These are phyloP conservation scores for Saturnispora hagleri DNA, from an alignment of 805 yeast genomes.

Conservation along the genomic window DNA sequence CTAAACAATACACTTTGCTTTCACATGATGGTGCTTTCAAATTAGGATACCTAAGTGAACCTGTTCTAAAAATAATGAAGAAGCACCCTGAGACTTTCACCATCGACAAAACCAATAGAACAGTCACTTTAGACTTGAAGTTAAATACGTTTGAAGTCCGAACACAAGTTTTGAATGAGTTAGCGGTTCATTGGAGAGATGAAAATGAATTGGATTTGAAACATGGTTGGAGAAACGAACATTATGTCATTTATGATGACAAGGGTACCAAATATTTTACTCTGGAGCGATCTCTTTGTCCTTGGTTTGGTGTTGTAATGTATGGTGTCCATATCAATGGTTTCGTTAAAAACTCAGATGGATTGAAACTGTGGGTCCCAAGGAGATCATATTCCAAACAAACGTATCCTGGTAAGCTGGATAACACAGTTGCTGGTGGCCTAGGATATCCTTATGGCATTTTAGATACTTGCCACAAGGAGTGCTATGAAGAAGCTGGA, in stretches of 20 bases:
- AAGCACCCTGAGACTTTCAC: slow-evolving; percentile 16
- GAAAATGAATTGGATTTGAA: slow-evolving; percentile 30
- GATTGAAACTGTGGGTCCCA: slow-evolving; percentile 71
- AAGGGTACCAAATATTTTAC: slow-evolving; percentile 47
- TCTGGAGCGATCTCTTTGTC: slow-evolving; percentile 75
- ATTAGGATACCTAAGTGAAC: slow-evolving; percentile 33
- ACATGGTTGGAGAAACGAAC: slow-evolving; percentile 81
- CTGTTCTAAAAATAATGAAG: slow-evolving; percentile 25
- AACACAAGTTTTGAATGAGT: slow-evolving; percentile 30
- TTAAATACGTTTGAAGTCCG: slow-evolving; percentile 34
- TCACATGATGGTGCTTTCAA: slow-evolving; percentile 29
- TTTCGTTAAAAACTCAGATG: slow-evolving; percentile 35
- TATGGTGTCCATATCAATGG: slow-evolving; percentile 90
- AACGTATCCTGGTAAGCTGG: slow-evolving; percentile 86
- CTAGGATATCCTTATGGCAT: slow-evolving; percentile 72
- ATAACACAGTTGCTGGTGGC: slow-evolving; percentile 95
- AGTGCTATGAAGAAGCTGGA: slow-evolving; percentile 88
- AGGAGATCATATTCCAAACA: slow-evolving; percentile 67
- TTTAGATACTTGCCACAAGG: slow-evolving; percentile 73
- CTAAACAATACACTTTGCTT: slow-evolving; percentile 25
- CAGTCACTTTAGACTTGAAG: slow-evolving; percentile 24
- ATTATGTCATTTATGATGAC: slow-evolving; percentile 61
- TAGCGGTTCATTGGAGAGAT: slow-evolving; percentile 36
- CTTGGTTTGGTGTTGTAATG: slow-evolving; percentile 75
- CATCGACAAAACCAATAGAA: slow-evolving; percentile 21